Percentiles rank a stretch among this genome's conserved stretches.
Evolutionary conservation across 768 basidiomycete genomes (phyloP).

Genomic region (Lyophyllum atratum): DNA sequence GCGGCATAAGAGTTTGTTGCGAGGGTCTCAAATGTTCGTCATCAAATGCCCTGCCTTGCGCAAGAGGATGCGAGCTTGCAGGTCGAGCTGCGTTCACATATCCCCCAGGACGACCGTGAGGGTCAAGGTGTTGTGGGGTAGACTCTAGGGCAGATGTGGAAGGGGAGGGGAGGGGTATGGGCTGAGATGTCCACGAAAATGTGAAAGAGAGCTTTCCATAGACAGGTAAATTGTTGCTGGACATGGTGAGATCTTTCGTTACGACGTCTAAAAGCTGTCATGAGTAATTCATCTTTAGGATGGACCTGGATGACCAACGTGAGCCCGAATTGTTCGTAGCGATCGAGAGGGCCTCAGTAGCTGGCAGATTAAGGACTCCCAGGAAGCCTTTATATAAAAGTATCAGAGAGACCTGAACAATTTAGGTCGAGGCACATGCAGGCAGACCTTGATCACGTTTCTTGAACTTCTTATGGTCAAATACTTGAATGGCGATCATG

Average conservation of each 20-base stretch:
- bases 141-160: constrained; percentile 9
- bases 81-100: constrained; percentile 10
- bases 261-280: constrained; percentile 55
- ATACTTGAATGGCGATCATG: constrained; percentile 80
- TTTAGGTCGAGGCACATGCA: constrained; percentile 39
- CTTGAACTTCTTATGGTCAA: constrained; percentile 88
- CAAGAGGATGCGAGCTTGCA: constrained; percentile 10
- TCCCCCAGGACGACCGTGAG: constrained; percentile 1
- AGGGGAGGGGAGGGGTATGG: constrained; percentile 27
- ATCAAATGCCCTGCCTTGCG: constrained; percentile 5
- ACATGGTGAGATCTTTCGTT: constrained; percentile 71
- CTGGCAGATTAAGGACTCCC: constrained; percentile 57
- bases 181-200: constrained; percentile 43
- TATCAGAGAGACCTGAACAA: constrained; percentile 33
- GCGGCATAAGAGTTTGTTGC: constrained; percentile 13
- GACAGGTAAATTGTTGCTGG: constrained; percentile 76
- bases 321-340: constrained; percentile 47
- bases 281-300: constrained; percentile 20
- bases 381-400: constrained; percentile 45
- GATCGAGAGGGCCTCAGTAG: constrained; percentile 51
- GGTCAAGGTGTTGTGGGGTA: constrained; percentile 5
- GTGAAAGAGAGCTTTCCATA: constrained; percentile 81
- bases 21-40: constrained; percentile 10
- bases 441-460: constrained; percentile 75
- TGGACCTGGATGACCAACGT: constrained; percentile 15